These are phyloP conservation scores for Saccharomyces pastorianus DNA, from an alignment of 1,139 yeast species.

Conservation along the genomic window DNA sequence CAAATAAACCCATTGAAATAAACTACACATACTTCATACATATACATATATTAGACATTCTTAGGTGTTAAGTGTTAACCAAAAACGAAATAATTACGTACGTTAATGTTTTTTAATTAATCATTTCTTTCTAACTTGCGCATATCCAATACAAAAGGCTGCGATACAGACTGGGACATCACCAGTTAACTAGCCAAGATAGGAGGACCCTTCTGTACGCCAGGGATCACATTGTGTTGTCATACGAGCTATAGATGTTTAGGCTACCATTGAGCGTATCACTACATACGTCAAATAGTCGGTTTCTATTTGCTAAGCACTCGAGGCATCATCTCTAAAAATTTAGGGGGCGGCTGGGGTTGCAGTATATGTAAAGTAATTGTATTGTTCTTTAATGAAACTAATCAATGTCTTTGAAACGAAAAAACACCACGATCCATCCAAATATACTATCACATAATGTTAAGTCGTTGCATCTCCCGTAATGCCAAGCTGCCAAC, in stretches of 20 bases:
- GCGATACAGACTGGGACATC: no score
- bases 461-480: slow-evolving; percentile 25
- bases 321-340: neutral
- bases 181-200: neutral
- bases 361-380: neutral
- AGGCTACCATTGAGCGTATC: neutral
- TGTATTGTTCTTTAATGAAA: neutral
- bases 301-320: neutral
- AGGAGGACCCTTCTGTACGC: neutral
- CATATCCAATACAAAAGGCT: no score
- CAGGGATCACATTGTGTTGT: no score
- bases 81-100: neutral
- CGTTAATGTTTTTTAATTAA: neutral
- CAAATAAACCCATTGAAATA: neutral
- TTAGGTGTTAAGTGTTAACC: neutral
- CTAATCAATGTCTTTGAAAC: neutral
- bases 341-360: neutral
- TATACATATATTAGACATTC: neutral
- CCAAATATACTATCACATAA: slow-evolving; percentile 12
- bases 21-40: neutral
- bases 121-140: neutral
- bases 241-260: neutral
- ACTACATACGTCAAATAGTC: neutral
- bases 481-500: slow-evolving; percentile 7
- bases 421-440: slow-evolving; percentile 2